These are phyloP conservation scores for Symmetrospora coprosmae DNA, from an alignment of 768 basidiomycete species.

Conservation along the genomic window DNA sequence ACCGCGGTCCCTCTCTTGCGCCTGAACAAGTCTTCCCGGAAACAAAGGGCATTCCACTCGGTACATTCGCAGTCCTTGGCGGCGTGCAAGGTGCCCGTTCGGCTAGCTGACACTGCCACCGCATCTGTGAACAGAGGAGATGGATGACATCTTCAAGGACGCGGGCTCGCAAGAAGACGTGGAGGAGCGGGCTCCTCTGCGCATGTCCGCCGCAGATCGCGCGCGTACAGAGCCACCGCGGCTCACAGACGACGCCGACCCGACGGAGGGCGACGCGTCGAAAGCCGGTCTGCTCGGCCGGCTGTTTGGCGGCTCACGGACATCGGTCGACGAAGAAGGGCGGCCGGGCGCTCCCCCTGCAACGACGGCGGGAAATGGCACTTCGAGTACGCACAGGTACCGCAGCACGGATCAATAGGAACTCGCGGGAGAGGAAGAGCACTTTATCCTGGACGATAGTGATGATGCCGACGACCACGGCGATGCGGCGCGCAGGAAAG, in stretches of 20 bases:
- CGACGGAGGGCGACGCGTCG: not conserved
- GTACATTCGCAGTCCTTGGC: not conserved
- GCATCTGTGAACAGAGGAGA: not conserved
- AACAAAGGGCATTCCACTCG: constrained; percentile 34
- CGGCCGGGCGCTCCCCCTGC: not conserved
- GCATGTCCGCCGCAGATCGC: not conserved
- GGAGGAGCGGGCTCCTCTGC: constrained; percentile 9
- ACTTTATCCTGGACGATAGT: not conserved
- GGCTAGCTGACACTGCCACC: not conserved
- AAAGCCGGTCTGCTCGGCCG: not conserved
- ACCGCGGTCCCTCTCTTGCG: not conserved
- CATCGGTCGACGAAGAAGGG: not conserved
- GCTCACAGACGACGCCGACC: not conserved
- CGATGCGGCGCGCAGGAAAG: not conserved
- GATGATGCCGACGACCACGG: not conserved
- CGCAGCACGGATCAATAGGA: constrained; percentile 15
- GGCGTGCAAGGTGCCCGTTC: not conserved
- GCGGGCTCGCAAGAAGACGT: not conserved
- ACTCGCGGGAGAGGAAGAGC: constrained; percentile 11
- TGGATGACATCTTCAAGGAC: constrained; percentile 19
- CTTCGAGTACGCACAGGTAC: constrained; percentile 1
- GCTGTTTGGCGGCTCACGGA: not conserved
- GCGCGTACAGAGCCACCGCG: not conserved
- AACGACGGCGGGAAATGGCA: not conserved
- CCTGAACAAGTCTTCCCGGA: constrained; percentile 46